Evolutionary conservation across 768 basidiomycete genomes (phyloP), one percentile per base, ranked within the genome.

Genomic region (Boletellus ananas): DNA sequence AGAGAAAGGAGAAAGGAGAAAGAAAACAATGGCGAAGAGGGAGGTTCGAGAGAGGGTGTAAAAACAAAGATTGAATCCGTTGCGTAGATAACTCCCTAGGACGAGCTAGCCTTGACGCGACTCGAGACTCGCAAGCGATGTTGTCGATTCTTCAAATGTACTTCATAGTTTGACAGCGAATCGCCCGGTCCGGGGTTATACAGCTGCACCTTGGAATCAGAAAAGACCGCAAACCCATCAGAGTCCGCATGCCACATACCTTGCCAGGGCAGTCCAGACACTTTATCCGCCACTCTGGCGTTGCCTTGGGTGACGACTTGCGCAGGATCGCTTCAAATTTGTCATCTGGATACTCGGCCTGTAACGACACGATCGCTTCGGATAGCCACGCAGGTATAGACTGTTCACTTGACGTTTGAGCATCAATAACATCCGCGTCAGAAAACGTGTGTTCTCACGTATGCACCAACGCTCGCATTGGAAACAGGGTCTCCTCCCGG

Each of bases 241-340:
- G 7, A 29, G 10, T 29, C 10, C 11, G 20, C 8, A 9, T 13
- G 14, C 12, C 12, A 49, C 57, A 23, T 52, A 91, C 92, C 79
- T 94, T 95, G 61, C 92, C 92, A 57, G 93, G 93, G 69, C 93
- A 94, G 66, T 96, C 93, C 56, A 83, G 63, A 66, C 93, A 96
- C 67, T 87, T 93, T 63, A 95, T 79, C 16, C 91, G 80, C 94
- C 94, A 97, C 67, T 95, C 93, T 6, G 81, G 78, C 20, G 74
- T 67, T n/a, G 74, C 76, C 12, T 72, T 74, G 38, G 78, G 73
- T 27, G 74, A 73, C 7, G 77, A 71, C 60, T 81, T 85, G 27
- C 81, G 78, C 31, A 83, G 70, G 29, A 89, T 81, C 16, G 88
- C 80, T 57, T 90, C 87, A 58, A 97, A 94, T 51, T 67, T 80